Evolutionary conservation across 2,329 filamentous ascomycete genomes (phyloP), one percentile per base, ranked within the genome.

Genomic region (Niveomyces coronatus): DNA sequence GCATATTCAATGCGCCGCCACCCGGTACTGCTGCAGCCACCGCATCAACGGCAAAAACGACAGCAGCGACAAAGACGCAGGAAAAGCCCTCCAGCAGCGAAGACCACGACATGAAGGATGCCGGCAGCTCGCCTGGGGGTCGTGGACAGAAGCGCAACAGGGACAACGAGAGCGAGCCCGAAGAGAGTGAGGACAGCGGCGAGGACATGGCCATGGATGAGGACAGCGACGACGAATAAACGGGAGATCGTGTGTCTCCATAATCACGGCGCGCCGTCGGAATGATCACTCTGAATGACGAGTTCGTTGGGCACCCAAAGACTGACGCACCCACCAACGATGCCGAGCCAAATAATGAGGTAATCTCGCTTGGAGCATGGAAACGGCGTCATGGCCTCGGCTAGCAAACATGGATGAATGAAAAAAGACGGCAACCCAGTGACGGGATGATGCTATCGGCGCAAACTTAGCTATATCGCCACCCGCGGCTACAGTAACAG

Each of bases 331-430:
- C 76, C 76, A 42, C 88, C 89, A 31, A 94, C 76, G 41, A 94
- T 64, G n/a, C 88, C 88, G 45, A 95, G 69, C 88, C 89, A 96
- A 39, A 86, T 64, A 62, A 86, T 74, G 53, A 96, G 68, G 64
- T 96, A 96, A 50, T 79, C 69, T 51, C 79, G 60, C 55, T 68
- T 65, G 54, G 68, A 58, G 49, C 74, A 78, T 49, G 72, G 63
- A 51, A 86, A 78, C 36, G 64, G 67, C 48, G 68, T 67, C 72
- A 96, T 83, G 37, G 84, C 83, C 47, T 89, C 82, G 40, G 82
- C 83, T 8, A 91, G 84, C 56, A 85, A 76, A 62, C 91, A 96
- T 17, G 91, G 89, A 63, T 98, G 91, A 49, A 96, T 72, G 60
- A 94, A 95, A 60, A 89, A 95, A 35, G 78, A 75, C 28, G 87